Base-by-base conservation (phyloP, 2,329 filamentous ascomycete species). In the Lachnellula willkommii region DNA sequence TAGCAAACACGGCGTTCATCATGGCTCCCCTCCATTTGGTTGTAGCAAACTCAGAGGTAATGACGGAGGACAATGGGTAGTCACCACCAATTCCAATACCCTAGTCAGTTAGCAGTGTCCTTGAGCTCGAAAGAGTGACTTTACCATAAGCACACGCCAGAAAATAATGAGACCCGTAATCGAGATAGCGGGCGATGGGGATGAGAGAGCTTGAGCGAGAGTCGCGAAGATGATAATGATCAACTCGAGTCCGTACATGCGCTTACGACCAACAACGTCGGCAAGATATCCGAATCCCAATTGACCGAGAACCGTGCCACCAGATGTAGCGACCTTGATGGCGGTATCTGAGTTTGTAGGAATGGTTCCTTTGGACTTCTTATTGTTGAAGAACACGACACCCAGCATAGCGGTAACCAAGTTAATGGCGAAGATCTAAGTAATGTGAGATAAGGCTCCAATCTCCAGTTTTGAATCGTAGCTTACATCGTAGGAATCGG, bases 11-110 rank as follows among this genome's bases (percentile, higher is more conserved):
- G 11, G 88, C 79, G 26, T 82, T 88, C 86, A 95, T 92, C 86
- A 94, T 94, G 63, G 88, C 88, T 63, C 89, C 89, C 71, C 89
- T 78, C 84, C 88, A 92, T 73, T 87, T 90, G 49, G 89, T 94
- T 2, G 87, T 91, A 6, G 89, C 88, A 66, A 94, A 94, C 58
- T 94, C 89, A 2, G 89, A 90, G 9, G 89, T 94, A 65, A 94
- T 94, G 62, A 93, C 88, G 17, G 86, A 87, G 47, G 85, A 90
- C 6, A 95, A 77, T 4, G 90, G 90, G 69, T 94, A 94, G 68
- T 94, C 89, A 65, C 87, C 87, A 67, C 87, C 85, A 50, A 88
- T 87, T 58, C 84, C 84, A 48, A 87, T 77, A 52, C 83, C 76
- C 32, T 49, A 46, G 11, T 47, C 17, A 46, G 54, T 71, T 72